These are phyloP conservation scores for Urochloa ruziziensis DNA, from an alignment of 176 grass and related monocot species.

Conservation along the genomic window DNA sequence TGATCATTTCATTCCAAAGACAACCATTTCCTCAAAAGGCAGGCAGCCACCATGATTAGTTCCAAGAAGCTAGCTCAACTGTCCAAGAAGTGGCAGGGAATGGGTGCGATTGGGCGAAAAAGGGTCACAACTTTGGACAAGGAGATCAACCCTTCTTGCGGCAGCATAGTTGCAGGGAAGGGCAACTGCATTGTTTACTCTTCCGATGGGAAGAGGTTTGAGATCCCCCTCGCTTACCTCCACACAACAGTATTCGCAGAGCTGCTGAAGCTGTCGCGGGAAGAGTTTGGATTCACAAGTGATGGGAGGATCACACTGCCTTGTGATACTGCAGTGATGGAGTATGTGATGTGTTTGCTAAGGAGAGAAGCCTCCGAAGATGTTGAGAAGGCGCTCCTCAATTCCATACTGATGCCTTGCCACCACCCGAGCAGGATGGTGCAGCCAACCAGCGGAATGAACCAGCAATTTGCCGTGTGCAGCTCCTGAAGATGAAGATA, in stretches of 20 bases:
- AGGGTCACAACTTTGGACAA: conserved; percentile 34
- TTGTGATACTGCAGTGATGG: conserved; percentile 53
- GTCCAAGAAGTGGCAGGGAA: conserved; percentile 71
- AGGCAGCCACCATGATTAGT: conserved; percentile 35
- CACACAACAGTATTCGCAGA: conserved; percentile 46
- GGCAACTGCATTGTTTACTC: conserved; percentile 51
- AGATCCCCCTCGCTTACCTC: conserved; percentile 50
- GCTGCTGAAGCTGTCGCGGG: conserved; percentile 54
- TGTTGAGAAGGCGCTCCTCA: conserved; percentile 59
- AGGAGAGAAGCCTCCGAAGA: conserved; percentile 54
- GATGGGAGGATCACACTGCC: conserved; percentile 61
- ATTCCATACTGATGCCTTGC: conserved; percentile 49
- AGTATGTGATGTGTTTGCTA: conserved; percentile 59
- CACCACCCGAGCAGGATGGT: conserved; percentile 30
- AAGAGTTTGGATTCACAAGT: conserved; percentile 55
- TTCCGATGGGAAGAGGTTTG: conserved; percentile 49
- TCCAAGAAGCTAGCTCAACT: conserved; percentile 62
- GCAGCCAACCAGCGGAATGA: conserved; percentile 1
- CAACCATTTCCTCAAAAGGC: conserved; percentile 6
- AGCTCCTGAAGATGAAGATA: conserved; percentile 33
- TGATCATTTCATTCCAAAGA: conserved; percentile 16
- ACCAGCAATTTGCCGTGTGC: conserved; percentile 34
- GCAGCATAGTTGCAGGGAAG: conserved; percentile 43
- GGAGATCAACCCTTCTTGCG: conserved; percentile 33
- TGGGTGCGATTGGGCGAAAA: conserved; percentile 50